Evolutionary conservation across 2,329 filamentous ascomycete genomes (phyloP).

Genomic region (Paecilomyces dactylethromorphus): DNA sequence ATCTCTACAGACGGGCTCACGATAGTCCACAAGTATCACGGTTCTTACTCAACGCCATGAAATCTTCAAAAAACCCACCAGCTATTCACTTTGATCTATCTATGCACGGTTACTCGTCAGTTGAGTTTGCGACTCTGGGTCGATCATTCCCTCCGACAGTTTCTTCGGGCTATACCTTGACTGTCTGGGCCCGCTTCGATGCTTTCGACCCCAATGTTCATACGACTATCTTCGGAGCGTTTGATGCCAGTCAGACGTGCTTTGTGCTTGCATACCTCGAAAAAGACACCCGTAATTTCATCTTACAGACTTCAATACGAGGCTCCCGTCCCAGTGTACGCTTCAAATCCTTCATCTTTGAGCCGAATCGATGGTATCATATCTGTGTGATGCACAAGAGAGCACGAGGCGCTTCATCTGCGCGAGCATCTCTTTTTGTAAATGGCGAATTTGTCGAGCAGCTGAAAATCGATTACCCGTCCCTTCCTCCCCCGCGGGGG

Average conservation of each 20-base stretch:
- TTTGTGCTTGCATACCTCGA: constrained; percentile 93
- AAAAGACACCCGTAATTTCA: constrained; percentile 87
- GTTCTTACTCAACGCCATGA: constrained; percentile 69
- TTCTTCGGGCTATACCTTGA: constrained; percentile 78
- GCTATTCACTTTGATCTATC: constrained; percentile 94
- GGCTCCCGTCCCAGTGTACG: constrained; percentile 82
- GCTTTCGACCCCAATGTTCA: constrained; percentile 77
- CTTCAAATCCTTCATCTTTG: constrained; percentile 78
- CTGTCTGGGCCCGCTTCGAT: constrained; percentile 84
- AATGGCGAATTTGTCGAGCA: constrained; percentile 93
- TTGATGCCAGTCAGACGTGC: constrained; percentile 84
- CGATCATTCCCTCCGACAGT: constrained; percentile 75
- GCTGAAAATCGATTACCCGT: constrained; percentile 80
- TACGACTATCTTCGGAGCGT: constrained; percentile 93
- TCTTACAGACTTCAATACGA: constrained; percentile 88
- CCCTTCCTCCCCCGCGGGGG: constrained; percentile 59
- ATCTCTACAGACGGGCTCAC: constrained; percentile 57
- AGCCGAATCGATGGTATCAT: constrained; percentile 82
- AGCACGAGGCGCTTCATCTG: constrained; percentile 65
- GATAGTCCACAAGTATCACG: constrained; percentile 50
- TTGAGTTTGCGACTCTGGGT: constrained; percentile 82
- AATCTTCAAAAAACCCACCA: constrained; percentile 67
- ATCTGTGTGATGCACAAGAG: constrained; percentile 80
- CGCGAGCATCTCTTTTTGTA: constrained; percentile 81
- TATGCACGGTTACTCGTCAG: constrained; percentile 76